Evolutionary conservation across 495 filamentous ascomycete genomes (phyloP).

Genomic region (Venustampulla echinocandica): DNA sequence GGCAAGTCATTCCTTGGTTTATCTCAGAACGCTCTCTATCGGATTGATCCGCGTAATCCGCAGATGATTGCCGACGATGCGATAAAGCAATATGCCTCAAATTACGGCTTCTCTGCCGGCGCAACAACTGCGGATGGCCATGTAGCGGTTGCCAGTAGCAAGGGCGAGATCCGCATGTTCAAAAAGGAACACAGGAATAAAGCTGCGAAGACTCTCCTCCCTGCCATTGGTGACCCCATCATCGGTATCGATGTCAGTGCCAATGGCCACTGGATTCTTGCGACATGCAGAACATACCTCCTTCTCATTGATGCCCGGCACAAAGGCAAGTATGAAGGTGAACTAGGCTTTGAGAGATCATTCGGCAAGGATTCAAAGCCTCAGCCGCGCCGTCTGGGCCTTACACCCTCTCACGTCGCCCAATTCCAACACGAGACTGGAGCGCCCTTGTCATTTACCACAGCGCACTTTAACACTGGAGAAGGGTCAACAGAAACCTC

Average conservation of each 20-base stretch:
- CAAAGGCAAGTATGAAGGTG: conserved; percentile 94
- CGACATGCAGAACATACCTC: conserved; percentile 89
- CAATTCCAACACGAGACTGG: conserved; percentile 96
- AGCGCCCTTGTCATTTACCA: conserved; percentile 74
- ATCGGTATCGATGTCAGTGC: conserved; percentile 91
- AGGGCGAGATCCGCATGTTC: conserved; percentile 94
- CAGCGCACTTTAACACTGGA: conserved; percentile 90
- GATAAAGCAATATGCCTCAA: conserved; percentile 89
- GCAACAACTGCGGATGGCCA: conserved; percentile 95
- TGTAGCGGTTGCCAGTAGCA: conserved; percentile 91
- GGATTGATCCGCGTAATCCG: conserved; percentile 85
- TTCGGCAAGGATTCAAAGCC: conserved; percentile 92
- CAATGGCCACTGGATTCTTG: conserved; percentile 91
- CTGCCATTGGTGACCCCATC: conserved; percentile 89
- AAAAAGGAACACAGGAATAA: conserved; percentile 92
- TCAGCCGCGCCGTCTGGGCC: conserved; percentile 79
- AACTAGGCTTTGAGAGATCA: conserved; percentile 90
- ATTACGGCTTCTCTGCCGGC: conserved; percentile 91
- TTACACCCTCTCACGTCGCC: conserved; percentile 83
- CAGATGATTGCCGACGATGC: conserved; percentile 89
- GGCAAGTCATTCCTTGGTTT: conserved; percentile 93
- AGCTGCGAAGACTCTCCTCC: conserved; percentile 96
- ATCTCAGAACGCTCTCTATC: conserved; percentile 84
- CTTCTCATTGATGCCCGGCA: conserved; percentile 88
- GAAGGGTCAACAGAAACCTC: conserved; percentile 71